Evolutionary conservation across 805 yeast species (phyloP).

Genomic region (Spathaspora gorwiae): DNA sequence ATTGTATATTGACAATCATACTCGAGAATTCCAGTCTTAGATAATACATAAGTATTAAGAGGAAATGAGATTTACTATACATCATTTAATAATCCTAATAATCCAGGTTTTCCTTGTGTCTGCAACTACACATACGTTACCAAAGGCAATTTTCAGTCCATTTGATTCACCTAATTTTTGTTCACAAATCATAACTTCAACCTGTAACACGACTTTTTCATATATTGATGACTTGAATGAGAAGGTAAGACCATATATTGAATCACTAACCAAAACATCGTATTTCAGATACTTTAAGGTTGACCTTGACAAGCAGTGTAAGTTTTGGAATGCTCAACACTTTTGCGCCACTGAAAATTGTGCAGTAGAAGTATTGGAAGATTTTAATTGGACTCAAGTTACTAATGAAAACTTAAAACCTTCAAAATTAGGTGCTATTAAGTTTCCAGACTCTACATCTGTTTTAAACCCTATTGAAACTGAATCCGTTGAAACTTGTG

Average conservation of each 20-base stretch:
- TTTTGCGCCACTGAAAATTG: slow-evolving; percentile 85
- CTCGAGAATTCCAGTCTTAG: no score
- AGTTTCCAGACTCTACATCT: slow-evolving; percentile 17
- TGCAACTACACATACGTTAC: neutral
- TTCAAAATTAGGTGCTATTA: slow-evolving; percentile 54
- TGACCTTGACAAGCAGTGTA: slow-evolving; percentile 78
- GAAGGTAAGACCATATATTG: slow-evolving; percentile 44
- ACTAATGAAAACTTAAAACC: slow-evolving; percentile 62
- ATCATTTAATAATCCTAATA: neutral
- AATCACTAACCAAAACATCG: slow-evolving; percentile 60
- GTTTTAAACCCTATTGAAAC: slow-evolving; percentile 7
- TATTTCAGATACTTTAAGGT: slow-evolving; percentile 86
- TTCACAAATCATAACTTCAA: slow-evolving; percentile 40
- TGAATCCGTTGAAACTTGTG: slow-evolving; percentile 19
- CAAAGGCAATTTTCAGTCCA: slow-evolving; percentile 22
- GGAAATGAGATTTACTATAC: neutral
- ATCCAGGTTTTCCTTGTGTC: neutral
- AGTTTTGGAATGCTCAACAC: slow-evolving; percentile 79
- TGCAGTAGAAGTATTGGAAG: slow-evolving; percentile 77
- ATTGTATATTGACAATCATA: no score
- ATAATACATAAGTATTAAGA: no score
- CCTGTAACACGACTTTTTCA: slow-evolving; percentile 43
- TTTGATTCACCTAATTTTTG: slow-evolving; percentile 42
- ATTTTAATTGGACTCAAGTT: slow-evolving; percentile 60
- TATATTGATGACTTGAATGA: slow-evolving; percentile 37